These are phyloP conservation scores for Lolium rigidum DNA, from an alignment of 176 grass and related monocot genomes.

Conservation along the genomic window DNA sequence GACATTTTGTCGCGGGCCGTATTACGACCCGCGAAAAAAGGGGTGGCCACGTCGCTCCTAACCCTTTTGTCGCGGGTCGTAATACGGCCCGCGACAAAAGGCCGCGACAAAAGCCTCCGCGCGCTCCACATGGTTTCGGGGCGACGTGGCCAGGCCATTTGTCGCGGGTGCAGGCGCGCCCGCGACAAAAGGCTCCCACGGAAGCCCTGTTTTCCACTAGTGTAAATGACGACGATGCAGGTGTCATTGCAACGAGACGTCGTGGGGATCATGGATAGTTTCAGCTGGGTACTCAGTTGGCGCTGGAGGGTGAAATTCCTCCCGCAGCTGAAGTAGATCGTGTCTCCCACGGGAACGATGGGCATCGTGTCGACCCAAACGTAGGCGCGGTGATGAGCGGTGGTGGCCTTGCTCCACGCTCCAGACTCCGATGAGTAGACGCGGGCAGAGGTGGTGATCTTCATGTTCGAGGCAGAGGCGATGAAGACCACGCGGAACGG, in stretches of 20 bases:
- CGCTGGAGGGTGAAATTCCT: background rate
- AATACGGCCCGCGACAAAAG: no score
- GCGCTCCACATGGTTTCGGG: no score
- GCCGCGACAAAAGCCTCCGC: no score
- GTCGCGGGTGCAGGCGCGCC: no score
- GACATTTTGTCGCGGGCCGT: no score
- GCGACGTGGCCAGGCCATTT: no score
- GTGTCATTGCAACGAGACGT: background rate
- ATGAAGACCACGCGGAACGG: constrained; percentile 9
- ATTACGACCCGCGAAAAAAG: no score
- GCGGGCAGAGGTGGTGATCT: background rate
- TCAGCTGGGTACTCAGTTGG: background rate
- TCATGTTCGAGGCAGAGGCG: background rate
- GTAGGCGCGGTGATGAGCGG: background rate
- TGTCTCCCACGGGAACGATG: background rate
- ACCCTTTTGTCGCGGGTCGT: no score
- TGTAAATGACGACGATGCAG: background rate
- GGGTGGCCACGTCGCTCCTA: no score
- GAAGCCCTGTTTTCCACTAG: no score
- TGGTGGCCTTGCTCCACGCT: background rate
- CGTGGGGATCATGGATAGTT: background rate
- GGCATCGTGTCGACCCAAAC: background rate
- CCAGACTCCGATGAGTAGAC: background rate
- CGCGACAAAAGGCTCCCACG: no score
- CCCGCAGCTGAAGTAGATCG: background rate